These are phyloP conservation scores for Amesomyces nigricolor DNA, from an alignment of 2,329 filamentous ascomycete genomes.

Conservation along the genomic window DNA sequence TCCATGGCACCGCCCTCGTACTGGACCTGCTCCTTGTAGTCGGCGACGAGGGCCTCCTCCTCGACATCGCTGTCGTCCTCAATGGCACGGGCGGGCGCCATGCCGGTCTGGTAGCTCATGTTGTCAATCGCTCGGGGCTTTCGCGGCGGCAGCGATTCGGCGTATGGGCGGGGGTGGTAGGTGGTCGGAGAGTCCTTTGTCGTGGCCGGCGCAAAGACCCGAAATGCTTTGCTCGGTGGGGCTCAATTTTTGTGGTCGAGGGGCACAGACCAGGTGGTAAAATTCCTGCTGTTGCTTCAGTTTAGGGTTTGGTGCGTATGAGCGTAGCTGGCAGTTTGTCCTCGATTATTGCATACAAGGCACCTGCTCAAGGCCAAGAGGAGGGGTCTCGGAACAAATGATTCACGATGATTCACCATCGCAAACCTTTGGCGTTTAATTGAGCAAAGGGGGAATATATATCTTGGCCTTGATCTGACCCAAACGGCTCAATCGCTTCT, in stretches of 20 bases:
- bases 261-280: slow-evolving; percentile 19
- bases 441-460: no score
- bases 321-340: background rate
- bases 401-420: no score
- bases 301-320: slow-evolving; percentile 26
- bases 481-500: background rate
- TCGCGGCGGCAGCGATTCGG: background rate
- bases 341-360: background rate
- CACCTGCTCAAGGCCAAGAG: no score
- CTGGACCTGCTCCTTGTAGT: slow-evolving; percentile 94
- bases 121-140: slow-evolving; percentile 24
- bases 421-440: no score
- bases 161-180: slow-evolving; percentile 1
- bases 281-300: slow-evolving; percentile 18
- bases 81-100: slow-evolving; percentile 53
- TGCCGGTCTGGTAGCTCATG: slow-evolving; percentile 61
- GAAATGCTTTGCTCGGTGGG: slow-evolving; percentile 28
- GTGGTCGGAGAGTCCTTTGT: slow-evolving; percentile 24
- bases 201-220: slow-evolving; percentile 25
- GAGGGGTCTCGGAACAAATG: no score
- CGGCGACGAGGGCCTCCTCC: slow-evolving; percentile 90
- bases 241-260: slow-evolving; percentile 27
- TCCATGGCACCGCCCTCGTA: slow-evolving; percentile 76
- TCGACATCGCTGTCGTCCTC: slow-evolving; percentile 89
- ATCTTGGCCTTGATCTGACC: no score